Conservation (phyloP, 1,284 basidiomycete species). For the Amylostereum areolatum region DNA sequence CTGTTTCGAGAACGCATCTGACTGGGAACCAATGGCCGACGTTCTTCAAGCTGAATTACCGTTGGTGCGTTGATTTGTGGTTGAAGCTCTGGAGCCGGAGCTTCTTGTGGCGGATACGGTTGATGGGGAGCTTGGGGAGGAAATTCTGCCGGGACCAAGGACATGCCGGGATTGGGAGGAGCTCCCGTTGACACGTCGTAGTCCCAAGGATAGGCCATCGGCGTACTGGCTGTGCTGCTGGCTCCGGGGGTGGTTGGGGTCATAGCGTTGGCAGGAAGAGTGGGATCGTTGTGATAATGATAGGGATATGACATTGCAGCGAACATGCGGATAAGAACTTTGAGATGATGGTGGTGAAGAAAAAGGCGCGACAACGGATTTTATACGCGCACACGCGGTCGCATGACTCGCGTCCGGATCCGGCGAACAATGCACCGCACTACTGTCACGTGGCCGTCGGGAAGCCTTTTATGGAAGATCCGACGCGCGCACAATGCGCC, state of each 20-base stretch:
- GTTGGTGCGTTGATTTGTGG: conserved; percentile 10
- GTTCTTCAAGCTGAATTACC: conserved; percentile 14
- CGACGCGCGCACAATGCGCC: no score
- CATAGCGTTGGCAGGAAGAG: conserved; percentile 9
- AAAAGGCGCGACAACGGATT: conserved; percentile 6
- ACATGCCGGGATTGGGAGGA: conserved; percentile 3
- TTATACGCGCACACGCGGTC: conserved; percentile 6
- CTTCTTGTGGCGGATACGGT: conserved; percentile 1
- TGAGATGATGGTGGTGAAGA: conserved; percentile 10
- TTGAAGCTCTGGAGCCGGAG: no score
- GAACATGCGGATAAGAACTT: conserved; percentile 5
- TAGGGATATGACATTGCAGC: conserved; percentile 15
- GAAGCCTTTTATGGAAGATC: no score
- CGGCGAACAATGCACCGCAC: conserved; percentile 9
- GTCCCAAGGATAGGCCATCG: conserved; percentile 13
- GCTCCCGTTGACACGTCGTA: conserved; percentile 8
- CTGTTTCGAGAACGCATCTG: conserved; percentile 12
- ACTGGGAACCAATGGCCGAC: conserved; percentile 12
- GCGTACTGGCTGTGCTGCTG: conserved; percentile 12
- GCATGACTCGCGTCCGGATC: conserved; percentile 8
- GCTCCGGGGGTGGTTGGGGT: conserved; percentile 12
- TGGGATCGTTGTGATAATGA: conserved; percentile 9
- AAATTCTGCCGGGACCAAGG: conserved; percentile 11
- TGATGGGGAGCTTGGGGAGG: conserved; percentile 9
- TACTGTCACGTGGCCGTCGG: conserved; percentile 1